A percentile compares a stretch with the other conserved stretches of the same genome.
These are phyloP conservation scores for Castanopsis chinensis DNA, from an alignment of 306 rosid genomes.

Conservation along the genomic window DNA sequence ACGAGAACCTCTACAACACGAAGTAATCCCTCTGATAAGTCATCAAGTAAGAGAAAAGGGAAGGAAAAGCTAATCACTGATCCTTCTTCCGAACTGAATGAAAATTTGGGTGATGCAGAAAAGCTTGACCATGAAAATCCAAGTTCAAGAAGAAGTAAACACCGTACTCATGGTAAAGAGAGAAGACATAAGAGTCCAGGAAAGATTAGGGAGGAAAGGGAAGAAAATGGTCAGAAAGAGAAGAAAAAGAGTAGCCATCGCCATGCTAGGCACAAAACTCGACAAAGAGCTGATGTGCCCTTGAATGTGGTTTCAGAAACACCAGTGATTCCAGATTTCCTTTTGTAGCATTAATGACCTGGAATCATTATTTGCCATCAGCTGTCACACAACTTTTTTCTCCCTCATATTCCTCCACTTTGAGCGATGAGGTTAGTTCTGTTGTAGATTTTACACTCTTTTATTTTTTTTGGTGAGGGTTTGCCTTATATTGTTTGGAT, in stretches of 20 bases:
- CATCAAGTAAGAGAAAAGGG: slow-evolving; percentile 59
- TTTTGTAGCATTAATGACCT: slow-evolving; percentile 49
- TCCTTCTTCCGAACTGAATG: slow-evolving; percentile 45
- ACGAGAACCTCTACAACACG: slow-evolving; percentile 35
- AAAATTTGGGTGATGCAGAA: slow-evolving; percentile 52
- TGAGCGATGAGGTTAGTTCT: slow-evolving; percentile 28
- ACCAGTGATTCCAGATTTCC: slow-evolving; percentile 85
- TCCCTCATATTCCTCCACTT: slow-evolving; percentile 28
- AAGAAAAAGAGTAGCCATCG: slow-evolving; percentile 62
- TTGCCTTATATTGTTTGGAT: not conserved
- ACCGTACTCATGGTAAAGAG: slow-evolving; percentile 48
- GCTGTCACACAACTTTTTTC: not conserved
- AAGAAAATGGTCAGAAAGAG: slow-evolving; percentile 45
- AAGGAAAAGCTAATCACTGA: slow-evolving; percentile 53
- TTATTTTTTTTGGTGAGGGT: not conserved
- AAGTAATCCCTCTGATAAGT: slow-evolving; percentile 34
- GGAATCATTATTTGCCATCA: slow-evolving; percentile 26
- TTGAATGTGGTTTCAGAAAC: slow-evolving; percentile 64
- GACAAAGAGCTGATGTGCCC: slow-evolving; percentile 56
- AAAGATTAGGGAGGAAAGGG: slow-evolving; percentile 49
- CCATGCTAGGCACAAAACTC: slow-evolving; percentile 60
- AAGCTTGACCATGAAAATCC: slow-evolving; percentile 41
- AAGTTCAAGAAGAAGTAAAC: slow-evolving; percentile 57
- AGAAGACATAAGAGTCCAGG: slow-evolving; percentile 54
- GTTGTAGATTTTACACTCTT: slow-evolving; percentile 39